These are phyloP conservation scores for Trichoderma asperellum DNA, from an alignment of 2,329 filamentous ascomycete species.

Conservation along the genomic window DNA sequence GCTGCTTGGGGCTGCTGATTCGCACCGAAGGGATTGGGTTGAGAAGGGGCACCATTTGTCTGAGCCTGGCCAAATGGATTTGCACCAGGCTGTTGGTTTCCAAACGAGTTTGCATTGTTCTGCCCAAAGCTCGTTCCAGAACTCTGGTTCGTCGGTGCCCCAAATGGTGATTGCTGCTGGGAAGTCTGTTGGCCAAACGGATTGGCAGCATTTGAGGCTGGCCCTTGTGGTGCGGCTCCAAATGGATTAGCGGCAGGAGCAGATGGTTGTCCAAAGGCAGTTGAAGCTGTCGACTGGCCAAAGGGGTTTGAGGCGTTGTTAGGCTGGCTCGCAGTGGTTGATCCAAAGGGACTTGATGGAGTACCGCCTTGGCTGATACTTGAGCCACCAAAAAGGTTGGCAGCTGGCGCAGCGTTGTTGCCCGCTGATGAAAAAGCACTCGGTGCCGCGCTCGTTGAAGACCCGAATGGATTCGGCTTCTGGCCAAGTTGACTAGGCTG, in stretches of 20 bases:
- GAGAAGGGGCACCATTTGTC: slow-evolving; percentile 30
- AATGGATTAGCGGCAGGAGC: slow-evolving; percentile 38
- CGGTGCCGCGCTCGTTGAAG: slow-evolving; percentile 28
- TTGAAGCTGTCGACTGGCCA: slow-evolving; percentile 30
- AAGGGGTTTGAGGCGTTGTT: slow-evolving; percentile 35
- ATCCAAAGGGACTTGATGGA: slow-evolving; percentile 28
- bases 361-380: slow-evolving; percentile 27
- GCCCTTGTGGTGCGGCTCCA: slow-evolving; percentile 31
- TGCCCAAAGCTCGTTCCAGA: slow-evolving; percentile 26
- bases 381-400: slow-evolving; percentile 39
- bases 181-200: slow-evolving; percentile 37
- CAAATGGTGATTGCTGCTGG: slow-evolving; percentile 32
- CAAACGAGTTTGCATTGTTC: slow-evolving; percentile 34
- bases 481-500: slow-evolving; percentile 45
- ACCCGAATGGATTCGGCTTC: slow-evolving; percentile 46
- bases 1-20: slow-evolving; percentile 26
- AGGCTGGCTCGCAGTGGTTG: slow-evolving; percentile 22
- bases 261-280: slow-evolving; percentile 38
- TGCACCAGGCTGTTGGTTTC: slow-evolving; percentile 31
- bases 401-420: slow-evolving; percentile 32
- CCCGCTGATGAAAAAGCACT: slow-evolving; percentile 37
- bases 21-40: slow-evolving; percentile 36
- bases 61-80: slow-evolving; percentile 38
- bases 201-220: slow-evolving; percentile 32
- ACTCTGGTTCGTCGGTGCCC: slow-evolving; percentile 22